A percentile compares a stretch with the other conserved stretches of the same genome.
Conservation (phyloP, 2,329 filamentous ascomycete species). For the Fusarium subtropicale region DNA sequence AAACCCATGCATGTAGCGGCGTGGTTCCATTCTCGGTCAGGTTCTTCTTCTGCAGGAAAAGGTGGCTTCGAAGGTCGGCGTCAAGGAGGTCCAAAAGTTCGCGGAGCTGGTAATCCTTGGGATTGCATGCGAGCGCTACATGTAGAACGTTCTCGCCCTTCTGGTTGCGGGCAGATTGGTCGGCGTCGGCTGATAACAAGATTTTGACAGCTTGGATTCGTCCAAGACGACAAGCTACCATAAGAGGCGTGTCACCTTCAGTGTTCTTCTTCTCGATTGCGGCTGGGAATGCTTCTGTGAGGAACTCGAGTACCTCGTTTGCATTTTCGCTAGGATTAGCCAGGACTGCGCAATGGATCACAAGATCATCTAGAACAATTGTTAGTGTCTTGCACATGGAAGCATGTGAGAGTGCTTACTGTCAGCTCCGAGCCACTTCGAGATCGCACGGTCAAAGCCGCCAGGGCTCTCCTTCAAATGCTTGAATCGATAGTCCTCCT, state of each 20-base stretch:
- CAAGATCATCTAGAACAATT: slow-evolving; percentile 63
- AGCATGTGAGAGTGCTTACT: slow-evolving; percentile 58
- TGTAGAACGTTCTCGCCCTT: slow-evolving; percentile 77
- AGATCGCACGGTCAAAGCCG: slow-evolving; percentile 72
- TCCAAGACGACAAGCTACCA: slow-evolving; percentile 71
- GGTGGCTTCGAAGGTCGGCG: slow-evolving; percentile 63
- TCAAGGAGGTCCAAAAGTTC: slow-evolving; percentile 70
- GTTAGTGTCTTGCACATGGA: slow-evolving; percentile 36
- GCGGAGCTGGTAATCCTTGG: slow-evolving; percentile 53
- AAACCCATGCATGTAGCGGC: slow-evolving; percentile 72
- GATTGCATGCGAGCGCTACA: slow-evolving; percentile 55
- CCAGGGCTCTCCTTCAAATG: slow-evolving; percentile 69
- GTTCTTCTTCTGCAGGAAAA: slow-evolving; percentile 70
- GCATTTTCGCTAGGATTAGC: slow-evolving; percentile 56
- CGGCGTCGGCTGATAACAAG: slow-evolving; percentile 75
- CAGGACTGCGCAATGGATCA: slow-evolving; percentile 74
- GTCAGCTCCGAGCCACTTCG: slow-evolving; percentile 70
- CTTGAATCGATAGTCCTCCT: slow-evolving; percentile 70
- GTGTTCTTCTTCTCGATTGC: slow-evolving; percentile 71
- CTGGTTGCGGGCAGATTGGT: slow-evolving; percentile 73
- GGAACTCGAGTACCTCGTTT: slow-evolving; percentile 70
- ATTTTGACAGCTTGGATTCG: slow-evolving; percentile 66
- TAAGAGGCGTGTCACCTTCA: slow-evolving; percentile 73
- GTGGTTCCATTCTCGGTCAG: slow-evolving; percentile 66
- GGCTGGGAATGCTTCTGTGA: slow-evolving; percentile 71